Conservation (phyloP, 164 flowering plant species). For the Taxillus chinensis region DNA sequence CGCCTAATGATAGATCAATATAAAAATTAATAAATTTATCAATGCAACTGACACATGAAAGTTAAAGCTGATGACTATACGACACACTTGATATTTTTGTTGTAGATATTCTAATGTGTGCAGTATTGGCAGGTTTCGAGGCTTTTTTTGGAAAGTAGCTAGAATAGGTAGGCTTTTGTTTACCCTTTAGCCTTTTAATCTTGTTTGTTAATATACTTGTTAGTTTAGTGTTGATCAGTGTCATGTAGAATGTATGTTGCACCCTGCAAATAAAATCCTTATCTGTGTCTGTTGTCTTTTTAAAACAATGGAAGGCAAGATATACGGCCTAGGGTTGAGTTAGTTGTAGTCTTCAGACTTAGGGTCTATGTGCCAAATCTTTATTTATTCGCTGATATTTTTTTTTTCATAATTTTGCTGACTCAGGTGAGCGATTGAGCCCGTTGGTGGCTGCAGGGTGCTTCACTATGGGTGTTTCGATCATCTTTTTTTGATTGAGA, state of each 20-base stretch:
- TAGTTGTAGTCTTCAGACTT: too few species aligned
- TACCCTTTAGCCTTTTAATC: background rate
- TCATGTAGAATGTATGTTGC: background rate
- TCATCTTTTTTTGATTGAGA: constrained; percentile 34
- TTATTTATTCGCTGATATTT: background rate
- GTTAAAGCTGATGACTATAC: too few species aligned
- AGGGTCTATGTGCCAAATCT: background rate
- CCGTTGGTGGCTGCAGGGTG: constrained; percentile 81
- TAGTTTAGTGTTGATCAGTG: background rate
- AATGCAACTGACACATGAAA: too few species aligned
- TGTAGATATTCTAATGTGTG: too few species aligned
- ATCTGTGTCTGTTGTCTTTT: too few species aligned
- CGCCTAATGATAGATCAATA: too few species aligned
- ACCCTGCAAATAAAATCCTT: background rate
- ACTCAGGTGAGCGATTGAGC: constrained; percentile 71
- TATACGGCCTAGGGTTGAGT: too few species aligned
- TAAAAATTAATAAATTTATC: too few species aligned
- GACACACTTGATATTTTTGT: too few species aligned
- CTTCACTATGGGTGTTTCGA: constrained; percentile 68
- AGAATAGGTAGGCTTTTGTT: constrained; percentile 42
- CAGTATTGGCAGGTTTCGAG: constrained; percentile 54
- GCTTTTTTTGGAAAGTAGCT: constrained; percentile 97
- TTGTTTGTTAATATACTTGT: background rate
- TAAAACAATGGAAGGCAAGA: too few species aligned
- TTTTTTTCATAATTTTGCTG: constrained; percentile 8